Evolutionary conservation across 2,329 filamentous ascomycete species (phyloP), one percentile per base, ranked within the genome.

Genomic region (Periconia macrospinosa): DNA sequence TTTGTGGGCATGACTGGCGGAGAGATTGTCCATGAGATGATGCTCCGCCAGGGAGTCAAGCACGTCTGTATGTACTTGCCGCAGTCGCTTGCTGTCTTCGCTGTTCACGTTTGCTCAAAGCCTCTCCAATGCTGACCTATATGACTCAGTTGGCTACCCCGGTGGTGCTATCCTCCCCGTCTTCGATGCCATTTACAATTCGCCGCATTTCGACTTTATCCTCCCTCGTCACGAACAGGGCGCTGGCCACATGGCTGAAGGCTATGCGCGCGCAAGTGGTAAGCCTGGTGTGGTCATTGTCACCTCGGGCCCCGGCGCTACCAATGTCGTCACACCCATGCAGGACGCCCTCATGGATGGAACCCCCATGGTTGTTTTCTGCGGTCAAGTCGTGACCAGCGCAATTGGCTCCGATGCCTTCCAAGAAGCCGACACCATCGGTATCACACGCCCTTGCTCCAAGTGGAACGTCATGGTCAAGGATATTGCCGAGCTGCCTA

Each of bases 381-480:
- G 84, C 61, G 94, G 94, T 47, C 94, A 99, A 84, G 94, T 99
- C 56, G 83, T 86, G 8, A 97, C 93, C 35, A 86, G 83, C 45
- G 89, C 91, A 50, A 97, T 97, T 75, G 94, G 94, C 57, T 95
- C 90, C 58, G 93, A 97, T 74, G 91, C 92, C 52, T 97, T 97
- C 83, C 94, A 99, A 75, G 94, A 97, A 78, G 92, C 92, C 54
- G 94, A 99, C 71, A 87, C 96, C 35, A 82, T 97, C 55, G 93
- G 93, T 63, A 97, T 99, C 74, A 96, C 91, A 33, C 85, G 93
- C 68, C 87, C 92, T 18, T 97, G 92, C 82, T 97, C 92, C 64
- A 97, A 97, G 81, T 99, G 94, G 94, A 97, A 97, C 68, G 91
- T 96, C 56, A 95, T 97, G 92, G 91, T 97, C 46, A 97, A 95